These are phyloP conservation scores for Colletotrichum viniferum DNA, from an alignment of 2,329 filamentous ascomycete genomes.

Conservation along the genomic window DNA sequence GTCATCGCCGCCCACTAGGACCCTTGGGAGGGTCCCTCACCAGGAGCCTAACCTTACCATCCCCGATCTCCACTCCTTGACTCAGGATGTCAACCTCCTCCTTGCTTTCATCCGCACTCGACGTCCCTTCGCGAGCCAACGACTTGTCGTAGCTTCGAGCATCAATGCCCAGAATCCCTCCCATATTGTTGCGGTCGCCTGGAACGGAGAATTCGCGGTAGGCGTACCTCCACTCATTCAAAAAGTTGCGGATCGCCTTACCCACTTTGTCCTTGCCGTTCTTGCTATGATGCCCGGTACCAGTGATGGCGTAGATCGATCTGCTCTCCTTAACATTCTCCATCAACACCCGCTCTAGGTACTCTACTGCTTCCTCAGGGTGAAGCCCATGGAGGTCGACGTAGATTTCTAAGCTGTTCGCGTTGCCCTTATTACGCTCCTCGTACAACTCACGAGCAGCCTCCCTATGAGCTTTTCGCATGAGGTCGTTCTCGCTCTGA, in stretches of 20 bases:
- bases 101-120: constrained; percentile 43
- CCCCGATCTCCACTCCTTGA: constrained; percentile 71
- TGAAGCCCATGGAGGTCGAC: constrained; percentile 98
- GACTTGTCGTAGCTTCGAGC: constrained; percentile 71
- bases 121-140: constrained; percentile 50
- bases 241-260: constrained; percentile 86
- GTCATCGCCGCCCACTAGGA: constrained; percentile 53
- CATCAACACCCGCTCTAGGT: constrained; percentile 84
- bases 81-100: constrained; percentile 63
- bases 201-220: constrained; percentile 97
- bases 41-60: constrained; percentile 68
- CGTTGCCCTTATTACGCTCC: constrained; percentile 79
- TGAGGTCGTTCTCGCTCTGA: constrained; percentile 95
- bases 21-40: constrained; percentile 66
- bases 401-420: constrained; percentile 75
- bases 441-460: constrained; percentile 92
- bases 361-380: constrained; percentile 94
- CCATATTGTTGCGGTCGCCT: constrained; percentile 83
- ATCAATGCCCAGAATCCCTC: constrained; percentile 75
- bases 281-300: constrained; percentile 96
- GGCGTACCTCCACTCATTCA: constrained; percentile 95
- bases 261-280: constrained; percentile 99
- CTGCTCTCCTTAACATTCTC: constrained; percentile 76
- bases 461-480: constrained; percentile 96
- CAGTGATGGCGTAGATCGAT: constrained; percentile 93